Evolutionary conservation across 2,329 filamentous ascomycete species (phyloP).

Genomic region (Neonectria punicea): DNA sequence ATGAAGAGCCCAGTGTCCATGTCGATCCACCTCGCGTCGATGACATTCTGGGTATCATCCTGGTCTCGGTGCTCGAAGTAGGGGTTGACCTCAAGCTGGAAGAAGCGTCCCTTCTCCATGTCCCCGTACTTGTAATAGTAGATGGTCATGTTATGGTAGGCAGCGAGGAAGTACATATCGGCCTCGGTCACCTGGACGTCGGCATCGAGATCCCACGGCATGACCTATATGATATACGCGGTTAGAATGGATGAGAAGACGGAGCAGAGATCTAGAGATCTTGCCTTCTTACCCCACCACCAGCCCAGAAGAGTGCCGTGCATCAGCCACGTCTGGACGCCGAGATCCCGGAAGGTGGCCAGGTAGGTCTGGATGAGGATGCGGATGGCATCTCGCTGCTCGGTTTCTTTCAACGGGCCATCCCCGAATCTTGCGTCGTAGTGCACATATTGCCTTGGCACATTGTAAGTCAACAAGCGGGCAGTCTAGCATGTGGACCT

Average conservation of each 20-base stretch:
- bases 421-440: constrained; percentile 55
- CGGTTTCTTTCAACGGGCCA: constrained; percentile 59
- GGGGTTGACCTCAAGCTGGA: constrained; percentile 62
- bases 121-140: constrained; percentile 55
- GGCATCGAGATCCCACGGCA: constrained; percentile 82
- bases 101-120: constrained; percentile 53
- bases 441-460: constrained; percentile 39
- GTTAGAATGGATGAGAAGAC: constrained; percentile 18
- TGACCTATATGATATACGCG: constrained; percentile 58
- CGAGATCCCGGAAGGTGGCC: constrained; percentile 70
- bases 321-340: constrained; percentile 83
- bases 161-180: constrained; percentile 73
- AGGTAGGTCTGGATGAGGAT: constrained; percentile 79
- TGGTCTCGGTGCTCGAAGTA: constrained; percentile 51
- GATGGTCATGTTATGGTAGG: constrained; percentile 71
- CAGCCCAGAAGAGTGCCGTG: constrained; percentile 87
- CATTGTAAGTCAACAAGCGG: constrained; percentile 24
- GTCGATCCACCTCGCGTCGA: constrained; percentile 63
- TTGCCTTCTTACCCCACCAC: constrained; percentile 79
- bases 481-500: neutral
- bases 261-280: constrained; percentile 3
- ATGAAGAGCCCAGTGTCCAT: constrained; percentile 59
- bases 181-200: constrained; percentile 77
- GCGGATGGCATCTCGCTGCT: constrained; percentile 69
- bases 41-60: constrained; percentile 54